phyloP scores from a whole-genome alignment of 805 yeast species.

The Cyberlindnera subsufficiens region DNA sequence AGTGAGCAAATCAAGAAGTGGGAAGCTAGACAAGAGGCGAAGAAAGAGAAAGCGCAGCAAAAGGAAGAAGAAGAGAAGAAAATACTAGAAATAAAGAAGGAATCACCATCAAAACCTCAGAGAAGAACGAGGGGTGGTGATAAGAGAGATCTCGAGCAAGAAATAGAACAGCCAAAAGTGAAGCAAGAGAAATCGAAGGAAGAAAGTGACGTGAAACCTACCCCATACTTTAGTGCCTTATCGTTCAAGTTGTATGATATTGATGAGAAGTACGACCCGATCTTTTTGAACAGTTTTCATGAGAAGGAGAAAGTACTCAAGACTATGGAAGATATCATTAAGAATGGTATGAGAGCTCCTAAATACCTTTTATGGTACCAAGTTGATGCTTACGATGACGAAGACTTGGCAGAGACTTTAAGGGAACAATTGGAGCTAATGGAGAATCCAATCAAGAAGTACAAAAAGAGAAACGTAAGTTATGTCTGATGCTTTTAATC shows the following conservation, averaged over 20 bases:
- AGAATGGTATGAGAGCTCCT: conserved; percentile 53
- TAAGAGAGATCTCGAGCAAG: conserved; percentile 9
- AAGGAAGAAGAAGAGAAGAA: conserved; percentile 20
- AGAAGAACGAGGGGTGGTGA: conserved; percentile 6
- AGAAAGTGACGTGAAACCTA: conserved; percentile 27
- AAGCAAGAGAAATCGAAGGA: conserved; percentile 4
- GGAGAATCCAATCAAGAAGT: conserved; percentile 39
- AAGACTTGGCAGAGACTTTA: conserved; percentile 54
- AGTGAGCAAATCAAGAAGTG: conserved; percentile 21
- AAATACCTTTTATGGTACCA: conserved; percentile 77
- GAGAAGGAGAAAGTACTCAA: conserved; percentile 48
- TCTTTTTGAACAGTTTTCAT: conserved; percentile 60
- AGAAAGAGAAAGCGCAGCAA: conserved; percentile 20
- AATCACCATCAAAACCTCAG: conserved; percentile 11
- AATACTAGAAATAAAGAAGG: conserved; percentile 12
- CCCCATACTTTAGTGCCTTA: conserved; percentile 47
- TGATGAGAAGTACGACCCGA: conserved; percentile 58
- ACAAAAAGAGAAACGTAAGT: conserved; percentile 23
- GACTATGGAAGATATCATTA: conserved; percentile 56
- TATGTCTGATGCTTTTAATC: background rate
- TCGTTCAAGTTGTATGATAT: conserved; percentile 63
- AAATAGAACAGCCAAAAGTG: background rate
- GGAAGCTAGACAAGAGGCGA: conserved; percentile 12
- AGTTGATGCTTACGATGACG: conserved; percentile 71
- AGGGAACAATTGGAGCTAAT: conserved; percentile 50